phyloP scores from a whole-genome alignment of 23 red algal genomes.

The Cyanidiococcus yangmingshanensis region DNA sequence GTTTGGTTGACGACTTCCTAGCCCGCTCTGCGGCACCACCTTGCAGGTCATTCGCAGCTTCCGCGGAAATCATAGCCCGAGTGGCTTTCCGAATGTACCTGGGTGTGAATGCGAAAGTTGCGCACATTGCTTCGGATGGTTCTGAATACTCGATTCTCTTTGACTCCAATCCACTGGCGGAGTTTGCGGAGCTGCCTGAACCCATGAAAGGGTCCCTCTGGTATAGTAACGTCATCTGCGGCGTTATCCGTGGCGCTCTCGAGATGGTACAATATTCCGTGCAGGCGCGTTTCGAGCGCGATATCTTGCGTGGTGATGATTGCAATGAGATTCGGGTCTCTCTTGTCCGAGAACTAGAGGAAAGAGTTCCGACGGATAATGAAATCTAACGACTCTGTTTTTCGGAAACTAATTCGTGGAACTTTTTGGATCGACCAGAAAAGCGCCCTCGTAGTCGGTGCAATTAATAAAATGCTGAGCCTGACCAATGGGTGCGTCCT shows the following conservation, averaged over 20 bases:
- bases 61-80: constrained; percentile 76
- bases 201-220: constrained; percentile 30
- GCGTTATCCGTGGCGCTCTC: constrained; percentile 78
- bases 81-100: constrained; percentile 97
- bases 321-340: constrained; percentile 84
- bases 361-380: constrained; percentile 42
- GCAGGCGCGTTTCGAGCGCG: not conserved
- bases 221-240: constrained; percentile 92
- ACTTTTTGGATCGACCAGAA: too few species aligned
- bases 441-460: too few species aligned
- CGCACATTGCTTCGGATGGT: constrained; percentile 38
- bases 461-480: too few species aligned
- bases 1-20: constrained; percentile 86
- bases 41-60: constrained; percentile 50
- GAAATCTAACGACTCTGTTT: constrained; percentile 12
- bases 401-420: too few species aligned
- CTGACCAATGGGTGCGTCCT: too few species aligned
- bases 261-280: constrained; percentile 49
- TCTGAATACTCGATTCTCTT: constrained; percentile 64
- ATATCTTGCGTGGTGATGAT: constrained; percentile 51
- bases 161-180: constrained; percentile 87
- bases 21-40: constrained; percentile 51
- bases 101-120: constrained; percentile 53
- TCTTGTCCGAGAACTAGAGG: constrained; percentile 52
- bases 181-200: constrained; percentile 76